phyloP scores from a whole-genome alignment of 1,284 basidiomycete species.

The Wallemia hederae region DNA sequence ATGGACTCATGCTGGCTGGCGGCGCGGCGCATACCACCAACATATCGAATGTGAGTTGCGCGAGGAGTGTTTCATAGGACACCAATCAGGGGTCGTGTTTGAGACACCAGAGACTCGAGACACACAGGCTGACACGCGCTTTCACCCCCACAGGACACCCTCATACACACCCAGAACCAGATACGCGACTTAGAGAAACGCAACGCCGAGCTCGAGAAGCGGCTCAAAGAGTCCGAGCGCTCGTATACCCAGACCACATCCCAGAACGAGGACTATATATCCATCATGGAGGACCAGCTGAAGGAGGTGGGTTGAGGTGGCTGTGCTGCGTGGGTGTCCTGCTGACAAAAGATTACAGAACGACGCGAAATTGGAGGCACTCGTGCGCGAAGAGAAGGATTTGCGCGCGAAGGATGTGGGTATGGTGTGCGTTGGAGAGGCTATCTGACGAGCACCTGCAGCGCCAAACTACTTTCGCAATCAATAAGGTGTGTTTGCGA shows the following conservation, averaged over 20 bases:
- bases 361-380: not conserved
- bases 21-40: not conserved
- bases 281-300: not conserved
- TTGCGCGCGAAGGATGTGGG: not conserved
- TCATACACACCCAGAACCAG: not conserved
- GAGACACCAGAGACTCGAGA: no score
- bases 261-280: not conserved
- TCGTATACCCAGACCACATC: not conserved
- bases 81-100: no score
- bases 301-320: not conserved
- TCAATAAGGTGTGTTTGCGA: not conserved
- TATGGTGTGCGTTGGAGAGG: not conserved
- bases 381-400: not conserved
- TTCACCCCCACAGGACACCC: not conserved
- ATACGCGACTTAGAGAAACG: not conserved
- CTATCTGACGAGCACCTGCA: not conserved
- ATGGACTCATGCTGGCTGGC: not conserved
- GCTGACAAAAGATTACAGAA: not conserved
- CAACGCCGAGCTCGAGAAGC: not conserved
- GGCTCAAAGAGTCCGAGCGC: not conserved
- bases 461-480: not conserved
- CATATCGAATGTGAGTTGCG: not conserved
- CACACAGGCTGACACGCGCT: not conserved
- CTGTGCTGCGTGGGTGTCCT: no score
- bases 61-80: no score